A percentile compares a stretch with the other conserved stretches of the same genome.
Conservation (phyloP, 1,139 yeast species). For the Saccharomyces hybrid region DNA sequence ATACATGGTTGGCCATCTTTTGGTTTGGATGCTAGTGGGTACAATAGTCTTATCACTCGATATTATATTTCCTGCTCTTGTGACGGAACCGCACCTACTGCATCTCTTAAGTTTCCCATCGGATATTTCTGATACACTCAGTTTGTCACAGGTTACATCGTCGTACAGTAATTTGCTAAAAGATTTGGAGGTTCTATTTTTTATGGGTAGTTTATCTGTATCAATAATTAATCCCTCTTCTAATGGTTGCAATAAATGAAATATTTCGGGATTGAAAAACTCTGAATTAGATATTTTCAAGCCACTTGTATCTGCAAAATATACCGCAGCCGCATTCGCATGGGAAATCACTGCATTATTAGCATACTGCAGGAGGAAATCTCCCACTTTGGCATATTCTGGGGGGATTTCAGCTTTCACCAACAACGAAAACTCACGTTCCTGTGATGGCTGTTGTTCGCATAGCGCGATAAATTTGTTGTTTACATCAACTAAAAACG, state of each 20-base stretch:
- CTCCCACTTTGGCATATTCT: constrained; percentile 20
- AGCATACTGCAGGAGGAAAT: constrained; percentile 25
- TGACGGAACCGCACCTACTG: constrained; percentile 31
- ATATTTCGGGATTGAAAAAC: constrained; percentile 17
- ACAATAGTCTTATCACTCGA: constrained; percentile 28
- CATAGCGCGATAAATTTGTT: constrained; percentile 26
- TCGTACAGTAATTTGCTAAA: constrained; percentile 25
- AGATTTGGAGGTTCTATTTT: constrained; percentile 14
- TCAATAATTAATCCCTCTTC: constrained; percentile 26
- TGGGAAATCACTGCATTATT: constrained; percentile 27
- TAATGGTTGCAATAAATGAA: constrained; percentile 23
- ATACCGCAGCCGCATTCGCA: constrained; percentile 26
- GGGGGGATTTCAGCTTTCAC: constrained; percentile 29
- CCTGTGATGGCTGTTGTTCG: constrained; percentile 21
- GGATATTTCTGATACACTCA: constrained; percentile 16
- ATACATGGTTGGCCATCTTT: constrained; percentile 34
- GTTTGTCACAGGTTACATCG: constrained; percentile 29
- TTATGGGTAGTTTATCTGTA: constrained; percentile 11
- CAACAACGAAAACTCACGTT: constrained; percentile 26
- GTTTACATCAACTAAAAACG: constrained; percentile 28
- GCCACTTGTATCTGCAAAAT: constrained; percentile 28
- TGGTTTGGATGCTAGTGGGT: constrained; percentile 29
- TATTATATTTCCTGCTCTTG: constrained; percentile 31
- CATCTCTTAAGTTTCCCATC: constrained; percentile 28
- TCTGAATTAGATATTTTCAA: constrained; percentile 27